Base-by-base conservation (phyloP, 352 stramenopile genomes). In the Pythium dissimile region DNA sequence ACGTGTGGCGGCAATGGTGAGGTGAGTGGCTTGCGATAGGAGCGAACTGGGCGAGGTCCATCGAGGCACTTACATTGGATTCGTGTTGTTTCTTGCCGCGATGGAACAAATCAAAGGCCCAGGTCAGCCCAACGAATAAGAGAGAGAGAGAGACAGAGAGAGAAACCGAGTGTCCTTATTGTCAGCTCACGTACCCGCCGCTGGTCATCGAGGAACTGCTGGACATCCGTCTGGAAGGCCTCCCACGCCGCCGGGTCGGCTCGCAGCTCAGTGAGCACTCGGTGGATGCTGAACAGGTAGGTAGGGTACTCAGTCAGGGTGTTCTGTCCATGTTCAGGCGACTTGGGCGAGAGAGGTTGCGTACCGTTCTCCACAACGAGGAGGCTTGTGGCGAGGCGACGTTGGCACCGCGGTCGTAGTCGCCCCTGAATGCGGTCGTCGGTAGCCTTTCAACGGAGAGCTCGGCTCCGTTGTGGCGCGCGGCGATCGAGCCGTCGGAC, bases 211-310 rank as follows among this genome's bases (percentile, higher is more conserved):
- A 82, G 61, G 44, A 71, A 74, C 6, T 49, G 63, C 35, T 83
- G 66, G 28, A 76, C 62, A 23, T 84, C 71, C 9, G 58, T 56
- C 56, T 85, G 69, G 38, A 94, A 94, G 6, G 63, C 59, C 23
- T 66, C 69, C 73, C 77, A 89, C 15, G 75, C 55, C 1, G 52
- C 59, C 18, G 80, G 72, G 58, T 93, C 79, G 7, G 78, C 42
- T 4, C 77, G 79, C 28, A 93, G 47, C 5, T 90, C 75, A 27
- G 67, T 65, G 23, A 93, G 59, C 13, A 91, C 65, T 10, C 55
- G 45, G 9, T 73, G 55, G 47, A 93, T 84, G 31, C 80, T 90
- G 41, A 53, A 23, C 4, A 37, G 3, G 20, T 2, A 52, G 20
- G n/a, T 15, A n/a, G n/a, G n/a, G n/a, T n/a, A n/a, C n/a, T n/a